Evolutionary conservation across 257 asterid species (phyloP).

Genomic region (Solanum medicagineum): DNA sequence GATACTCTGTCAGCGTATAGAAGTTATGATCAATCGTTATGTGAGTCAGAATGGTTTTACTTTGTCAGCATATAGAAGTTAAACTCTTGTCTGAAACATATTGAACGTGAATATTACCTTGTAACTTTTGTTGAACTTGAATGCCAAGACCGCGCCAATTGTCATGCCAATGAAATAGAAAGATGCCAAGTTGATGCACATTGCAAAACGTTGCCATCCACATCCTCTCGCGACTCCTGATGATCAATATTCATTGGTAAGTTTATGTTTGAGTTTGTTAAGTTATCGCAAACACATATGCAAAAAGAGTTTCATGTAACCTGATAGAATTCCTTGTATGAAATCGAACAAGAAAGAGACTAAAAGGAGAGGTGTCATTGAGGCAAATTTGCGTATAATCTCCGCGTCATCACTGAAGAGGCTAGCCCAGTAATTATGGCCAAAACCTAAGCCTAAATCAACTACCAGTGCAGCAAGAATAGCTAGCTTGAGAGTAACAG

Average conservation of each 20-base stretch:
- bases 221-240: constrained; percentile 79
- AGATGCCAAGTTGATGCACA: constrained; percentile 24
- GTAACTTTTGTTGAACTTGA: constrained; percentile 35
- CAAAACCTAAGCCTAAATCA: constrained; percentile 30
- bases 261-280: background rate
- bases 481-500: constrained; percentile 46
- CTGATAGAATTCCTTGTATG: constrained; percentile 63
- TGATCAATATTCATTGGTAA: background rate
- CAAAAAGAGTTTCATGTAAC: constrained; percentile 2
- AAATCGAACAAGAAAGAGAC: constrained; percentile 45
- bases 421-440: constrained; percentile 64
- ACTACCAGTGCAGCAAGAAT: constrained; percentile 24
- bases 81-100: background rate
- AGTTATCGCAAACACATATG: background rate
- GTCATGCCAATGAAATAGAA: constrained; percentile 40
- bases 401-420: constrained; percentile 47
- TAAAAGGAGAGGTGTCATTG: constrained; percentile 60
- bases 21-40: background rate
- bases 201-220: constrained; percentile 65
- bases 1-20: background rate
- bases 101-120: constrained; percentile 21
- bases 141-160: constrained; percentile 36
- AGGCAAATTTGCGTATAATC: constrained; percentile 31
- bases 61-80: background rate
- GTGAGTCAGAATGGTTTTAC: too few species aligned